These are phyloP conservation scores for Grosmannia clavigera DNA, from an alignment of 2,329 filamentous ascomycete species.

Conservation along the genomic window DNA sequence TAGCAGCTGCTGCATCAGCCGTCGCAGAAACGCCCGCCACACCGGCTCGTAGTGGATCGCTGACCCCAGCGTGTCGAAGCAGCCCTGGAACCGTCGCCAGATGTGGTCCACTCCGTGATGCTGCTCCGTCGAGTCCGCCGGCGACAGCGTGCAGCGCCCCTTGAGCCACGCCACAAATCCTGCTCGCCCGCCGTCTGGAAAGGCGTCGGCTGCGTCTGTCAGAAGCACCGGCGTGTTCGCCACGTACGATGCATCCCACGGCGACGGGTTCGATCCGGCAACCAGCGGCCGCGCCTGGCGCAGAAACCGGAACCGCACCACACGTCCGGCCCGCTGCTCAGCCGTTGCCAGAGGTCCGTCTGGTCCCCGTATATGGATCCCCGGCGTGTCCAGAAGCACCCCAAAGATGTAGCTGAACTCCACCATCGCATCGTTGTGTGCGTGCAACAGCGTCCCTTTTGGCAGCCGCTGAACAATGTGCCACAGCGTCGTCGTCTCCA, in stretches of 20 bases:
- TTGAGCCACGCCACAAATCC: conserved; percentile 73
- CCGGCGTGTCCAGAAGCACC: conserved; percentile 56
- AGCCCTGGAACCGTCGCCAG: conserved; percentile 68
- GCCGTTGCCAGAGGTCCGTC: conserved; percentile 42
- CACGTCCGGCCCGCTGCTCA: conserved; percentile 38
- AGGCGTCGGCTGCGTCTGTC: conserved; percentile 54
- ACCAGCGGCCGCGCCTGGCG: conserved; percentile 28
- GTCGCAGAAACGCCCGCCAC: conserved; percentile 61
- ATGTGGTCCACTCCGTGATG: conserved; percentile 74
- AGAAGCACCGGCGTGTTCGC: conserved; percentile 45
- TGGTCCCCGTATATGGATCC: conserved; percentile 57
- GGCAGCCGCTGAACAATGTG: conserved; percentile 75
- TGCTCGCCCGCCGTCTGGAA: conserved; percentile 56
- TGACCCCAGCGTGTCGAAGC: conserved; percentile 60
- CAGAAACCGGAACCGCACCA: conserved; percentile 44
- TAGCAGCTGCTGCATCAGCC: conserved; percentile 58
- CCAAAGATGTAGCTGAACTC: conserved; percentile 71
- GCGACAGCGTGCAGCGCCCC: conserved; percentile 57
- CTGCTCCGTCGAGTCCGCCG: conserved; percentile 62
- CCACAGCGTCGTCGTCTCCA: conserved; percentile 79
- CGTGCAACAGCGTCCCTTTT: conserved; percentile 77
- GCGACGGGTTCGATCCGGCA: conserved; percentile 15
- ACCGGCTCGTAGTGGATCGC: conserved; percentile 87
- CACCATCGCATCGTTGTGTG: conserved; percentile 84
- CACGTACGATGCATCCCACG: conserved; percentile 54